These are phyloP conservation scores for Chaetomiaceae sp. DNA, from an alignment of 2,329 filamentous ascomycete species.

Conservation along the genomic window DNA sequence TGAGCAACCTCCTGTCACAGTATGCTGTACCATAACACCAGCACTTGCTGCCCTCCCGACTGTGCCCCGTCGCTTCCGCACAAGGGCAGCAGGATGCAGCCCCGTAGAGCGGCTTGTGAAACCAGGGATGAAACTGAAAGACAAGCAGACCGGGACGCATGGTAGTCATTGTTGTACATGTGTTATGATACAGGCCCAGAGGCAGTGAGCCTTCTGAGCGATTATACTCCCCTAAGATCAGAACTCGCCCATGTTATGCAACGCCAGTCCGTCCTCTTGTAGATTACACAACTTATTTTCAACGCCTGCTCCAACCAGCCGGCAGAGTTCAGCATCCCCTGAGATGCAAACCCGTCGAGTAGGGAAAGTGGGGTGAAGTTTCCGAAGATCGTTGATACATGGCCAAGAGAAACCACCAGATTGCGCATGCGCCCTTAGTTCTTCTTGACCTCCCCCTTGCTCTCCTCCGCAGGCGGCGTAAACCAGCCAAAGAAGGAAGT, in stretches of 20 bases:
- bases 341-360: background rate
- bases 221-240: background rate
- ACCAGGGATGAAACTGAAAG: too few relatives aligned
- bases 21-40: too few relatives aligned
- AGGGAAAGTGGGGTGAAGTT: slow-evolving; percentile 10
- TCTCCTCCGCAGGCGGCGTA: slow-evolving; percentile 22
- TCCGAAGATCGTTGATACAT: slow-evolving; percentile 9
- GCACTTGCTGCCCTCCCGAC: too few relatives aligned
- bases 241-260: background rate
- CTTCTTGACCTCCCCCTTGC: background rate
- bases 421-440: slow-evolving; percentile 1
- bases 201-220: background rate
- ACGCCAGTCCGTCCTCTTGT: background rate
- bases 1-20: too few relatives aligned
- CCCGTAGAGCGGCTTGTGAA: too few relatives aligned
- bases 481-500: slow-evolving; percentile 63
- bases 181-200: background rate
- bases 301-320: background rate
- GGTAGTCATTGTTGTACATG: background rate
- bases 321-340: background rate
- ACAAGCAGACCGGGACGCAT: too few relatives aligned
- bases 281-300: background rate
- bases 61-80: too few relatives aligned
- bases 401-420: background rate
- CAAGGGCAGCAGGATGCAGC: too few relatives aligned